These are phyloP conservation scores for Ligustrum vulgare DNA, from an alignment of 257 asterid species.

Conservation along the genomic window DNA sequence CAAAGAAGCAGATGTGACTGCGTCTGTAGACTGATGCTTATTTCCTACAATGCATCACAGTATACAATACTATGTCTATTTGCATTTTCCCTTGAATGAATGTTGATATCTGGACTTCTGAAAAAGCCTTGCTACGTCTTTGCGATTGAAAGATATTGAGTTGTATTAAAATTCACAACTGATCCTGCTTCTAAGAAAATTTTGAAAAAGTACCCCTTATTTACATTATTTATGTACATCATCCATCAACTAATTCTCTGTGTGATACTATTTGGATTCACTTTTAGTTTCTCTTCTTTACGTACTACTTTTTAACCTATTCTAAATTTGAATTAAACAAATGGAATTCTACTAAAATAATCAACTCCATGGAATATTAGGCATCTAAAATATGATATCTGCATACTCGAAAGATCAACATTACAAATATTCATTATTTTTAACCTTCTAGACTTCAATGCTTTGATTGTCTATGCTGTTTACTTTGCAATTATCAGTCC, in stretches of 20 bases:
- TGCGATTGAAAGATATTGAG: background rate
- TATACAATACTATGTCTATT: background rate
- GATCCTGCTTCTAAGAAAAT: background rate
- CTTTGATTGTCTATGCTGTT: background rate
- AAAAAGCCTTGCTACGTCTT: background rate
- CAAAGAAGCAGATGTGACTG: background rate
- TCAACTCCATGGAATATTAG: background rate
- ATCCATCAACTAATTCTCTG: background rate
- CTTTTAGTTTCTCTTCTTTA: background rate
- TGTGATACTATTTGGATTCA: background rate
- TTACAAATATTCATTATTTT: background rate
- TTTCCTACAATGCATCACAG: background rate
- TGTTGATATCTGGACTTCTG: background rate
- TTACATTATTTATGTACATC: background rate
- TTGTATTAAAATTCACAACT: background rate
- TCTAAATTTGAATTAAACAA: background rate
- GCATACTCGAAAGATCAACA: background rate
- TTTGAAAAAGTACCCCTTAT: background rate
- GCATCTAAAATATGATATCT: background rate
- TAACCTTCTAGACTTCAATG: background rate
- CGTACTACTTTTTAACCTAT: background rate
- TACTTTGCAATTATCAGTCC: background rate
- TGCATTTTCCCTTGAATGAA: background rate
- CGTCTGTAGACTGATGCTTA: background rate
- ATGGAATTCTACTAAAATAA: background rate